phyloP scores from a whole-genome alignment of 169 alveolate genomes.

The Amoebophrya sp. region DNA sequence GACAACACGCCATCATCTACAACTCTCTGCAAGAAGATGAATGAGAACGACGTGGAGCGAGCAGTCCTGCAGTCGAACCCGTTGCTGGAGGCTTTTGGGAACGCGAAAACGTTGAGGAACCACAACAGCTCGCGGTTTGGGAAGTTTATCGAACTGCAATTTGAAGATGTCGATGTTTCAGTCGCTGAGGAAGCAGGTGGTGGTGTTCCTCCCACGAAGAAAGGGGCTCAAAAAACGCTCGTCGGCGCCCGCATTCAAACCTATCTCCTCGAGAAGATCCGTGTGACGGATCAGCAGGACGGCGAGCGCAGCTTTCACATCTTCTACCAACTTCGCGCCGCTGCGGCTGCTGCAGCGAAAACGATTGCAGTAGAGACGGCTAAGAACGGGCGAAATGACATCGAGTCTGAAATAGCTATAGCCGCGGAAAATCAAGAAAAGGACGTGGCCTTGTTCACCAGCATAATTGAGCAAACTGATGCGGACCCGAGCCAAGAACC shows the following conservation, averaged over 20 bases:
- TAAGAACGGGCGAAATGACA: no score
- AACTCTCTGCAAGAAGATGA: neutral
- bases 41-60: neutral
- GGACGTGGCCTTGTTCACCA: no score
- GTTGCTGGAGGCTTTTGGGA: conserved; percentile 96
- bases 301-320: conserved; percentile 94
- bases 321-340: conserved; percentile 87
- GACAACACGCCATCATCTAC: no score
- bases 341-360: conserved; percentile 54
- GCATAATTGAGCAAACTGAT: no score
- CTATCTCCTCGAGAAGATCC: conserved; percentile 90
- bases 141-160: conserved; percentile 90
- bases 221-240: conserved; percentile 51
- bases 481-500: no score
- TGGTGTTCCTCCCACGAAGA: neutral
- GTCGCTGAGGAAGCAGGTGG: neutral
- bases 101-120: conserved; percentile 86
- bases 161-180: no score
- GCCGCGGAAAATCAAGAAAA: no score
- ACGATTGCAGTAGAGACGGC: no score
- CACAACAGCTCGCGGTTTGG: conserved; percentile 90
- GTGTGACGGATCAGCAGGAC: conserved; percentile 84
- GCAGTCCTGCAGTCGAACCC: conserved; percentile 93
- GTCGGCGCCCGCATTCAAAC: conserved; percentile 89
- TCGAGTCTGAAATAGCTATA: no score